Evolutionary conservation across 495 filamentous ascomycete species (phyloP).

Genomic region (Pyrenula massariospora): DNA sequence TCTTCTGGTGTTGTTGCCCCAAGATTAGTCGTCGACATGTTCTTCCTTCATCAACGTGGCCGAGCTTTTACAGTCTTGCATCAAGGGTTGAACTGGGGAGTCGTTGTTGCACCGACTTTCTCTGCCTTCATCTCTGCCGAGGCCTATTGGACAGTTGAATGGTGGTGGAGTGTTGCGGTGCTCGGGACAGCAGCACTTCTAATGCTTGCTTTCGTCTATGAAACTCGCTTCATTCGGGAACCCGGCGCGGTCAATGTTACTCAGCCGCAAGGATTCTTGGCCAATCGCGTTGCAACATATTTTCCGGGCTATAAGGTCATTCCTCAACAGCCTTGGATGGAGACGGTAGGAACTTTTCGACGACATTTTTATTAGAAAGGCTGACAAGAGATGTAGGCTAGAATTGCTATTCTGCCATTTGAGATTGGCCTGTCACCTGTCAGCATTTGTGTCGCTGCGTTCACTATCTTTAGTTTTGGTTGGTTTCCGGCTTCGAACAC

Average conservation of each 20-base stretch:
- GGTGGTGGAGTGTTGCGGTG: conserved; percentile 28
- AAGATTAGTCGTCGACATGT: conserved; percentile 15
- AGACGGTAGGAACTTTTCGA: conserved; percentile 9
- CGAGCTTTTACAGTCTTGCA: conserved; percentile 22
- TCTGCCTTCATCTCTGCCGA: conserved; percentile 20
- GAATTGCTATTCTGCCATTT: conserved; percentile 12
- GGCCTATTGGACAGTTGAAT: conserved; percentile 20
- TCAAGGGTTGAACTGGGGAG: conserved; percentile 8
- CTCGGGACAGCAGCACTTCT: conserved; percentile 16
- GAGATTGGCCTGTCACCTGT: conserved; percentile 22
- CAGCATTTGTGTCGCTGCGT: conserved; percentile 13
- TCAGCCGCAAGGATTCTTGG: conserved; percentile 10
- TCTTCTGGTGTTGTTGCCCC: conserved; percentile 14
- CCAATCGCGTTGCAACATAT: conserved; percentile 19
- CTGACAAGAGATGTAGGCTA: conserved; percentile 2
- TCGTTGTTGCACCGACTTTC: conserved; percentile 19
- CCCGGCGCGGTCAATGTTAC: conserved; percentile 9
- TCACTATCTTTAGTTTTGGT: conserved; percentile 19
- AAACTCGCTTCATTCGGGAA: conserved; percentile 15
- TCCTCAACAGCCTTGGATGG: conserved; percentile 4
- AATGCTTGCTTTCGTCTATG: conserved; percentile 23
- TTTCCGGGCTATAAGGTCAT: conserved; percentile 17
- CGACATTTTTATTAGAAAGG: background rate
- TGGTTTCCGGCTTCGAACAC: conserved; percentile 22
- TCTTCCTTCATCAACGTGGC: conserved; percentile 21